Percentiles rank a stretch among this genome's conserved stretches.
phyloP scores from a whole-genome alignment of 1,139 yeast genomes.

The Yamadazyma kanchanaburiensis region DNA sequence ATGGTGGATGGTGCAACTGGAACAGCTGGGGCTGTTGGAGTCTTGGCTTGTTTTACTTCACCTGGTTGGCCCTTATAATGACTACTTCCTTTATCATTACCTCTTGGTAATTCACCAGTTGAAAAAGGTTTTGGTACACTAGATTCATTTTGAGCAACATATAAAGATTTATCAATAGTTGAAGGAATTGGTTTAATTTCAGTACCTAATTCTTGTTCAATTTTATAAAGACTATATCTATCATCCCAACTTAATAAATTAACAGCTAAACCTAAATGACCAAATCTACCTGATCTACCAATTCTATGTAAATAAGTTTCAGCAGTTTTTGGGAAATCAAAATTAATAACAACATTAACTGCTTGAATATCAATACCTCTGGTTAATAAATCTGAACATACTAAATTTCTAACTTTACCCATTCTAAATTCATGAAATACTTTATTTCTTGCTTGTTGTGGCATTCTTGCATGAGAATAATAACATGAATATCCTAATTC shows the following conservation, averaged over 20 bases:
- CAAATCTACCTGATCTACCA: slow-evolving; percentile 99
- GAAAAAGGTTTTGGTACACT: slow-evolving; percentile 88
- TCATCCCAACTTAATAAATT: slow-evolving; percentile 97
- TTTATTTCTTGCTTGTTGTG: slow-evolving; percentile 94
- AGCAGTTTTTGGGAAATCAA: slow-evolving; percentile 97
- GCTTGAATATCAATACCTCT: slow-evolving; percentile 99
- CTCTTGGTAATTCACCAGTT: slow-evolving; percentile 60
- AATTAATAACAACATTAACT: slow-evolving; percentile 94
- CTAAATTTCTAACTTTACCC: slow-evolving; percentile 95
- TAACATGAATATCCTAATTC: slow-evolving; percentile 96
- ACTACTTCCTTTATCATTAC: slow-evolving; percentile 40
- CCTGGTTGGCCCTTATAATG: slow-evolving; percentile 15
- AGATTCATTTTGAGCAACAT: slow-evolving; percentile 78
- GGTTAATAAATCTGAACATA: slow-evolving; percentile 92
- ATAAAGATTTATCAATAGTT: slow-evolving; percentile 78
- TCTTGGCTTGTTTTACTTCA: slow-evolving; percentile 12
- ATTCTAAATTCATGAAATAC: slow-evolving; percentile 98
- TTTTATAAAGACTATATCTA: slow-evolving; percentile 86
- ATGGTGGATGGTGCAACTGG: slow-evolving; percentile 17
- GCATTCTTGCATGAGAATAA: slow-evolving; percentile 97
- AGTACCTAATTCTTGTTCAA: slow-evolving; percentile 96
- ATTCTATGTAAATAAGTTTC: slow-evolving; percentile 97
- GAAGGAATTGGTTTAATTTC: slow-evolving; percentile 97
- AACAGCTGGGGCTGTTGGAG: slow-evolving; percentile 15
- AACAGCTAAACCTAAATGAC: slow-evolving; percentile 96